Conservation (phyloP, 352 stramenopile genomes). For the Phytophthora tentaculata region DNA sequence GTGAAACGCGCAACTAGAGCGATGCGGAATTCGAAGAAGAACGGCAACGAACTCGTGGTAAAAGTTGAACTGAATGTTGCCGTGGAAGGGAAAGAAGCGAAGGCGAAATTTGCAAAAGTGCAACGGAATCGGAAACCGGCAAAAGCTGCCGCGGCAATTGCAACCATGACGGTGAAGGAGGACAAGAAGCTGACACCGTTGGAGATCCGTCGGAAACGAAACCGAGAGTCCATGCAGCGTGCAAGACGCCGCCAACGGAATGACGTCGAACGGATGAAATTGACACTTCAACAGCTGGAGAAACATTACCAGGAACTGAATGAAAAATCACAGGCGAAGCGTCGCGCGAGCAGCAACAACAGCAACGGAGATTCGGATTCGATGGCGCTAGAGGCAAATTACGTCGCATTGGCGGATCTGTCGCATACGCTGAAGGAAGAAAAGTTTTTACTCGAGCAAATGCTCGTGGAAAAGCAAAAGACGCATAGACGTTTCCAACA, state of each 20-base stretch:
- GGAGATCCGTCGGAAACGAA: slow-evolving; percentile 59
- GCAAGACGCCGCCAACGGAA: slow-evolving; percentile 51
- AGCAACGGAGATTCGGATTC: slow-evolving; percentile 16
- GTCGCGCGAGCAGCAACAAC: slow-evolving; percentile 18
- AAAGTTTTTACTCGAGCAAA: slow-evolving; percentile 60
- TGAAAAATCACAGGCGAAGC: slow-evolving; percentile 38
- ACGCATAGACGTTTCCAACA: slow-evolving; percentile 49
- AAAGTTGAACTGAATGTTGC: slow-evolving; percentile 10
- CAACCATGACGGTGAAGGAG: slow-evolving; percentile 14
- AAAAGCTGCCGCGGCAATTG: slow-evolving; percentile 6
- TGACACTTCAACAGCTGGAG: slow-evolving; percentile 52
- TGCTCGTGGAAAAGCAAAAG: slow-evolving; percentile 60
- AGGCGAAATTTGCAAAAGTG: slow-evolving; percentile 10
- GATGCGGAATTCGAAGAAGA: slow-evolving; percentile 7
- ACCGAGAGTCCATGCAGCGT: slow-evolving; percentile 64
- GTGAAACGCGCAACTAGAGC: background rate
- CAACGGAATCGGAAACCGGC: slow-evolving; percentile 26
- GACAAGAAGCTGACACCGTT: slow-evolving; percentile 50
- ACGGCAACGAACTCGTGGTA: slow-evolving; percentile 8
- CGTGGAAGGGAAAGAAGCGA: slow-evolving; percentile 4
- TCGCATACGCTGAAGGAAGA: slow-evolving; percentile 67
- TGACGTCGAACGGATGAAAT: slow-evolving; percentile 59
- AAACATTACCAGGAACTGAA: slow-evolving; percentile 51
- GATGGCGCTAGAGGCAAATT: slow-evolving; percentile 47
- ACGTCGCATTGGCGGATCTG: slow-evolving; percentile 57